phyloP scores from a whole-genome alignment of 2,329 filamentous ascomycete genomes.

The Stachybotrys chartarum region DNA sequence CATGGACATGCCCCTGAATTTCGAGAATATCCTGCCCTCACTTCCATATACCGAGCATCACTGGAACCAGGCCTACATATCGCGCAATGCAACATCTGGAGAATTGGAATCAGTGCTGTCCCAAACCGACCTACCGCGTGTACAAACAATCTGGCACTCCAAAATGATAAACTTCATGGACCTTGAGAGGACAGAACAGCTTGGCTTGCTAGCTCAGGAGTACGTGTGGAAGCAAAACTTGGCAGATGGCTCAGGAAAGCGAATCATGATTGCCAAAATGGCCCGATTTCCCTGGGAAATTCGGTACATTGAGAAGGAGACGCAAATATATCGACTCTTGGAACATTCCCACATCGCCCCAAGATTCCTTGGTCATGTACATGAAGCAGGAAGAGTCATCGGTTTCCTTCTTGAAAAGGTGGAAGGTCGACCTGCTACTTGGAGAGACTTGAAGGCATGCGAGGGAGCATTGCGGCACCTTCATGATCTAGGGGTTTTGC shows the following conservation, averaged over 20 bases:
- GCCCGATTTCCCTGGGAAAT: constrained; percentile 3
- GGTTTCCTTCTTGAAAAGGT: constrained; percentile 2
- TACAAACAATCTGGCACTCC: constrained; percentile 1
- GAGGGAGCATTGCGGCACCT: background rate
- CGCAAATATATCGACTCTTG: background rate
- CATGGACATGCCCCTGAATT: constrained; percentile 2
- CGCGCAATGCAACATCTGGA: background rate
- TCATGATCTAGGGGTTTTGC: background rate
- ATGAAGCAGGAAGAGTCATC: constrained; percentile 2
- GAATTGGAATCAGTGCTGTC: background rate
- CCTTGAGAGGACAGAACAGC: background rate
- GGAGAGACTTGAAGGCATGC: background rate
- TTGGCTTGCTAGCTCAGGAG: background rate
- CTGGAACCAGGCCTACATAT: constrained; percentile 2
- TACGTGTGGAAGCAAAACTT: too few species aligned
- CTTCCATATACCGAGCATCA: constrained; percentile 1
- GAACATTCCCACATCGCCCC: background rate
- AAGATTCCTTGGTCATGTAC: constrained; percentile 2
- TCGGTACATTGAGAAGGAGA: constrained; percentile 1
- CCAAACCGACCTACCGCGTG: background rate
- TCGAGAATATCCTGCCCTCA: constrained; percentile 1
- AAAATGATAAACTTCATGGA: constrained; percentile 1
- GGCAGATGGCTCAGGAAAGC: background rate
- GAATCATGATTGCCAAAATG: background rate
- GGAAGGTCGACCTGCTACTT: background rate